Conservation (phyloP, 1,284 basidiomycete species). For the Apiotrichum siamense region DNA sequence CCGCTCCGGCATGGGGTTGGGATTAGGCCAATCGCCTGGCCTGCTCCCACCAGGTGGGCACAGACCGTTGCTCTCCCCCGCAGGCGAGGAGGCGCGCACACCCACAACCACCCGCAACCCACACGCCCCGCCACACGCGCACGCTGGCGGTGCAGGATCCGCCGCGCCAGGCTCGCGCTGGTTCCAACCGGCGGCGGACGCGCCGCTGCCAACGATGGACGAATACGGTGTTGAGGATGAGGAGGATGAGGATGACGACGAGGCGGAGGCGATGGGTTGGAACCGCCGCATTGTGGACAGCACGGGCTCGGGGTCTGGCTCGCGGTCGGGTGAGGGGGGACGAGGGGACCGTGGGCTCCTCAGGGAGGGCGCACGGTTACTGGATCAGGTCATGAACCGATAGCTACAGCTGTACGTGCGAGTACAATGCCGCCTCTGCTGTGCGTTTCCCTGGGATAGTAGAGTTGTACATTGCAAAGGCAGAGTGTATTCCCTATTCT, state of each 20-base stretch:
- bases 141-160: background rate
- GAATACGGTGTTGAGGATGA: no score
- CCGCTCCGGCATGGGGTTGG: constrained; percentile 8
- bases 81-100: background rate
- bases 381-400: constrained; percentile 42
- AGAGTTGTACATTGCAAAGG: no score
- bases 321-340: constrained; percentile 18
- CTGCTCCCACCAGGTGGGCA: no score
- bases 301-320: no score
- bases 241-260: constrained; percentile 15
- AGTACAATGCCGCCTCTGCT: no score
- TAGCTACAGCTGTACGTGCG: constrained; percentile 10
- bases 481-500: no score
- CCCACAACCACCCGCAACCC: background rate
- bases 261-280: constrained; percentile 20
- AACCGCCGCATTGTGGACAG: constrained; percentile 9
- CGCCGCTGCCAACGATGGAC: constrained; percentile 15
- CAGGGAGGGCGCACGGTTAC: constrained; percentile 37
- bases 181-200: constrained; percentile 4
- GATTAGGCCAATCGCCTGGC: no score
- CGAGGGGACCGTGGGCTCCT: constrained; percentile 26
- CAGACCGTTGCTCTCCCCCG: background rate
- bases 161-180: constrained; percentile 23
- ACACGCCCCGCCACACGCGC: background rate
- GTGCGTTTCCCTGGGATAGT: no score